Evolutionary conservation across 148 eudicot genomes (phyloP).

Genomic region (Rhododendron molle): DNA sequence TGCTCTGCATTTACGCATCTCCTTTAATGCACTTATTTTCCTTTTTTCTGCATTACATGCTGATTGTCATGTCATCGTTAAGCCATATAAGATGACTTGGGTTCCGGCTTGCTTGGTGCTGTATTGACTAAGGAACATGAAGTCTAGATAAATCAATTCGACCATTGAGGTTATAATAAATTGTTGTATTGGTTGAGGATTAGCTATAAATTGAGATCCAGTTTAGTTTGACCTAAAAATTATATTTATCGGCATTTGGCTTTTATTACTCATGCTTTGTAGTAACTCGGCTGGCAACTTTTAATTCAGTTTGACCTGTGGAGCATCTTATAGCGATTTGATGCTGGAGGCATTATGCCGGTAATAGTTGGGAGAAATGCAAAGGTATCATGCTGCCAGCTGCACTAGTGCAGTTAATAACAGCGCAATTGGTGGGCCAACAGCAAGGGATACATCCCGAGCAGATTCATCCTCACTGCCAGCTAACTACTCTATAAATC

Average conservation of each 20-base stretch:
- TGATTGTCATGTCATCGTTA: not conserved
- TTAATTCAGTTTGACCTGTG: conserved; percentile 26
- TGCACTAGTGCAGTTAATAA: conserved; percentile 93
- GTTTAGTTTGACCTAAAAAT: conserved; percentile 6
- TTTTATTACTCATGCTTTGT: conserved; percentile 8
- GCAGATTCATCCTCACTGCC: conserved; percentile 56
- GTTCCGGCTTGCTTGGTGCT: not conserved
- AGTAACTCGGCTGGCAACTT: not conserved
- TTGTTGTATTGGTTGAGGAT: not conserved
- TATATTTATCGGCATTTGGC: not conserved
- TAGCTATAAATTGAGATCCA: not conserved
- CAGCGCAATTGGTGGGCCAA: conserved; percentile 59
- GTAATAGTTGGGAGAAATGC: conserved; percentile 91
- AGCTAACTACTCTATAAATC: conserved; percentile 60
- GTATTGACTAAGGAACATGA: not conserved
- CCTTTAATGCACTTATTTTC: not conserved
- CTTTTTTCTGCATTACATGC: not conserved
- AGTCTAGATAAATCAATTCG: not conserved
- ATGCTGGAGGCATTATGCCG: conserved; percentile 87
- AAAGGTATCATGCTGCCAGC: conserved; percentile 89
- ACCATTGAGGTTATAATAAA: not conserved
- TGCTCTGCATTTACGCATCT: not conserved
- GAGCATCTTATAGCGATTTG: conserved; percentile 27
- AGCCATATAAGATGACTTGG: not conserved
- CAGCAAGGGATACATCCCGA: conserved; percentile 63